These are phyloP conservation scores for Botryobasidium botryosum DNA, from an alignment of 768 basidiomycete species.

Conservation along the genomic window DNA sequence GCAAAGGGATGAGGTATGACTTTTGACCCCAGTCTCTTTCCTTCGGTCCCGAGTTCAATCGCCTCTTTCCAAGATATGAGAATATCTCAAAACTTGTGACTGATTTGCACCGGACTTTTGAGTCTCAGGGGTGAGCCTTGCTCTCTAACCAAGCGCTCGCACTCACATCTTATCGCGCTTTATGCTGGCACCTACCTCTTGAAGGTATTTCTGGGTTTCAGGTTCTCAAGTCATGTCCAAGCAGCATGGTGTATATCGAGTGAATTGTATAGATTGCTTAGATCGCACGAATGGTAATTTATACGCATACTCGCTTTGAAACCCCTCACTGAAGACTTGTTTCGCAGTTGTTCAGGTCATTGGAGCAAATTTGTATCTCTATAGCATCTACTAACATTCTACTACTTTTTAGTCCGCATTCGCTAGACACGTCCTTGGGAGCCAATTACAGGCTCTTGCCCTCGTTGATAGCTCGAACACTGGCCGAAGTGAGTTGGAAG, in stretches of 20 bases:
- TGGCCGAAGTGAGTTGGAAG: conserved; percentile 41
- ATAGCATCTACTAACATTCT: conserved; percentile 4
- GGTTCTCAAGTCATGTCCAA: conserved; percentile 49
- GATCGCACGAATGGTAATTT: conserved; percentile 92
- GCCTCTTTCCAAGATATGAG: conserved; percentile 44
- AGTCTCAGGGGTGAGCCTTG: conserved; percentile 50
- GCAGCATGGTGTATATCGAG: conserved; percentile 74
- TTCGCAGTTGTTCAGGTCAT: conserved; percentile 81
- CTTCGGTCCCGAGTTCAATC: neutral
- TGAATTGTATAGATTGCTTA: conserved; percentile 92
- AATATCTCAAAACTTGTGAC: conserved; percentile 67
- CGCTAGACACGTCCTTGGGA: conserved; percentile 63
- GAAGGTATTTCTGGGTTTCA: conserved; percentile 70
- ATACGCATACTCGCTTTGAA: too few relatives aligned
- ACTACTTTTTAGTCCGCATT: conserved; percentile 60
- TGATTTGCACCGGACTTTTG: conserved; percentile 55
- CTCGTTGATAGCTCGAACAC: conserved; percentile 37
- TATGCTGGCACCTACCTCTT: too few relatives aligned
- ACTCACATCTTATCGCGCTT: neutral
- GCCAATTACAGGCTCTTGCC: conserved; percentile 57
- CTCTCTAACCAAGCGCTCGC: neutral
- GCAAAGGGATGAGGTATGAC: conserved; percentile 77
- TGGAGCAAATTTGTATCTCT: conserved; percentile 9
- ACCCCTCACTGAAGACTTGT: too few relatives aligned
- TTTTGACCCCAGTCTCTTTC: conserved; percentile 5